phyloP scores from a whole-genome alignment of 1,284 basidiomycete species.

The Ceratorhiza oryzae-sativae region DNA sequence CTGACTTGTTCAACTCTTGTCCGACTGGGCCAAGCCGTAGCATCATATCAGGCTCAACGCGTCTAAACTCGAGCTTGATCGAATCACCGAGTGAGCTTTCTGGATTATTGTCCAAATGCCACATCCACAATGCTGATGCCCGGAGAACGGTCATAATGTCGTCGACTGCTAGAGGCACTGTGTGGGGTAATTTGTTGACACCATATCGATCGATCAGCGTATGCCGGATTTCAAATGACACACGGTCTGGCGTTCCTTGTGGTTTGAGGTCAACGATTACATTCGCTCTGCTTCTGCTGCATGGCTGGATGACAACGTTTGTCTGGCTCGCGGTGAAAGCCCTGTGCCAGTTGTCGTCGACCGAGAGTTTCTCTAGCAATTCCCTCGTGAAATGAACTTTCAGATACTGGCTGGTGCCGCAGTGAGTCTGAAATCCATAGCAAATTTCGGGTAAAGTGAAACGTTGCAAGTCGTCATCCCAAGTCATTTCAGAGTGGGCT shows the following conservation, averaged over 20 bases:
- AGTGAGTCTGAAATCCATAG: slow-evolving; percentile 14
- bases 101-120: slow-evolving; percentile 12
- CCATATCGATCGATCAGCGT: slow-evolving; percentile 1
- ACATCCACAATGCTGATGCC: slow-evolving; percentile 2
- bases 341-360: slow-evolving; percentile 7
- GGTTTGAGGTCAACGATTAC: slow-evolving; percentile 3
- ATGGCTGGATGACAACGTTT: neutral
- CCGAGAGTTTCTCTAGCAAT: neutral
- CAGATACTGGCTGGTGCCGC: neutral
- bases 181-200: neutral
- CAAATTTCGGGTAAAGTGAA: slow-evolving; percentile 1
- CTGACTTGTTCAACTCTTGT: neutral
- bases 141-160: neutral
- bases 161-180: neutral
- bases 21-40: neutral
- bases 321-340: slow-evolving; percentile 1
- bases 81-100: slow-evolving; percentile 2
- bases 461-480: neutral
- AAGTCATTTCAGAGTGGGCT: neutral
- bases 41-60: neutral
- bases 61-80: slow-evolving; percentile 22
- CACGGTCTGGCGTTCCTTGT: neutral
- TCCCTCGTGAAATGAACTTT: neutral
- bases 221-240: neutral
- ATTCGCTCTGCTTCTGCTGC: neutral